These are phyloP conservation scores for Candida krabiensis DNA, from an alignment of 805 yeast genomes.

Conservation along the genomic window DNA sequence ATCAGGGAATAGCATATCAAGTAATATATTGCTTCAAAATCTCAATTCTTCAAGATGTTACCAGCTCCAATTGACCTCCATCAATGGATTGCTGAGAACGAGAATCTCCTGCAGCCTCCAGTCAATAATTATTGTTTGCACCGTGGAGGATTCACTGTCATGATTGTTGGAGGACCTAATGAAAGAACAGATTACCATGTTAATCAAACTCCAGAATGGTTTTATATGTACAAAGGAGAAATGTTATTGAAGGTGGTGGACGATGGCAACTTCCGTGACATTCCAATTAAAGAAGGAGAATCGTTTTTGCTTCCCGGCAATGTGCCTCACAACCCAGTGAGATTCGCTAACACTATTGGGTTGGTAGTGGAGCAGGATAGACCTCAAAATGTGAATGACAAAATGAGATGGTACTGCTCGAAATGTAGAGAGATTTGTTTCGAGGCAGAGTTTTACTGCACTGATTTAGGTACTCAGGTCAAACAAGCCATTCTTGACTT, in stretches of 20 bases:
- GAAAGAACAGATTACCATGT: slow-evolving; percentile 91
- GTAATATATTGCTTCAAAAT: too few relatives aligned
- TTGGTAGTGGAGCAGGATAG: slow-evolving; percentile 91
- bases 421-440: slow-evolving; percentile 64
- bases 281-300: slow-evolving; percentile 79
- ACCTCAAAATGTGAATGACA: slow-evolving; percentile 68
- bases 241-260: slow-evolving; percentile 86
- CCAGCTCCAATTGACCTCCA: slow-evolving; percentile 73
- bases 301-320: slow-evolving; percentile 85
- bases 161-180: slow-evolving; percentile 96
- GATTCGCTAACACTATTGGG: slow-evolving; percentile 85
- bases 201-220: slow-evolving; percentile 94
- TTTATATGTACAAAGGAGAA: slow-evolving; percentile 80
- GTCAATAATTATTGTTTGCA: slow-evolving; percentile 90
- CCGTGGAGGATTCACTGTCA: slow-evolving; percentile 88
- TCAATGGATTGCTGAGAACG: slow-evolving; percentile 79
- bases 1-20: too few relatives aligned
- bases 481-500: slow-evolving; percentile 75
- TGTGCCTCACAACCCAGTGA: slow-evolving; percentile 86
- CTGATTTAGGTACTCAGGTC: slow-evolving; percentile 87
- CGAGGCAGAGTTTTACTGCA: slow-evolving; percentile 70
- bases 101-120: slow-evolving; percentile 80
- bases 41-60: too few relatives aligned
- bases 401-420: slow-evolving; percentile 84
- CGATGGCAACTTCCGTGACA: slow-evolving; percentile 71